These are phyloP conservation scores for Amanita pseudoporphyria DNA, from an alignment of 768 basidiomycete genomes.

Conservation along the genomic window DNA sequence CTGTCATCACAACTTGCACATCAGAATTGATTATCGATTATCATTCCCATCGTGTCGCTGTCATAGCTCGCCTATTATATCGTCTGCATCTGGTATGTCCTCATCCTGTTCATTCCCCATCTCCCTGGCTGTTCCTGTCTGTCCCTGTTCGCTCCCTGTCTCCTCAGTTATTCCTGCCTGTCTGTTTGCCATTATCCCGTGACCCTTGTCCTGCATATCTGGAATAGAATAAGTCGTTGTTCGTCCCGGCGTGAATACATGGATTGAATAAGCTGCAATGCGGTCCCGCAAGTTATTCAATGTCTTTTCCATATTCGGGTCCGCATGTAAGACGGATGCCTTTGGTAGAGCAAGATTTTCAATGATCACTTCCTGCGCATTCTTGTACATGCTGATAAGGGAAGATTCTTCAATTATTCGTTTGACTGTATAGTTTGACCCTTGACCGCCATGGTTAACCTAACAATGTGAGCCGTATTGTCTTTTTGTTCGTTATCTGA, in stretches of 20 bases:
- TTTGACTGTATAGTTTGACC: slow-evolving; percentile 1
- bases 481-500: slow-evolving; percentile 8
- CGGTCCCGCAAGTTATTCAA: not conserved
- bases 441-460: not conserved
- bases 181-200: slow-evolving; percentile 20
- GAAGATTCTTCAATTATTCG: not conserved
- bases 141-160: not conserved
- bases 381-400: not conserved
- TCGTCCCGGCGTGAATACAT: not conserved
- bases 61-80: slow-evolving; percentile 1
- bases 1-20: not conserved
- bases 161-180: not conserved
- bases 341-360: slow-evolving; percentile 17
- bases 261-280: not conserved
- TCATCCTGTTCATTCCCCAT: not conserved
- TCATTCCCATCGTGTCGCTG: not conserved
- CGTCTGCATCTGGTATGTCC: not conserved
- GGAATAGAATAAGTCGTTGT: not conserved
- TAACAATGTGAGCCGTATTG: not conserved
- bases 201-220: not conserved
- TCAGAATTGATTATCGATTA: not conserved
- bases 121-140: not conserved
- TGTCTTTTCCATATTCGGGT: not conserved
- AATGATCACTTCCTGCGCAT: not conserved
- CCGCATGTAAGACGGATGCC: slow-evolving; percentile 15